Base-by-base conservation (phyloP, 2,329 filamentous ascomycete genomes). In the Stylonectria norvegica region DNA sequence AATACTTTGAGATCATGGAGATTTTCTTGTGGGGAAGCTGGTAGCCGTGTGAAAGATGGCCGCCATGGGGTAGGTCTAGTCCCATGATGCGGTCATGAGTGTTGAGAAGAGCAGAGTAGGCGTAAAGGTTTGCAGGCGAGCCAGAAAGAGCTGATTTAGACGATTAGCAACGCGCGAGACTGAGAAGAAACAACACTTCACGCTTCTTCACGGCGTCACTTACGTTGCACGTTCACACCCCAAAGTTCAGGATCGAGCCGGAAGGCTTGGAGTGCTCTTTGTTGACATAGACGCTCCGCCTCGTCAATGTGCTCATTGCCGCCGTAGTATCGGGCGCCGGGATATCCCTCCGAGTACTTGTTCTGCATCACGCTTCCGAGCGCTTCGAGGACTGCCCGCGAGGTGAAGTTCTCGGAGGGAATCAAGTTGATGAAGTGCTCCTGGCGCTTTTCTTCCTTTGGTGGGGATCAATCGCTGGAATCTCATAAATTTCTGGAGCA, bases 341-440 rank as follows among this genome's bases (percentile, higher is more conserved):
- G 91, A 60, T 97, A 97, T 34, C 91, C 91, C 67, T 97, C 91
- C 1, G 90, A 96, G 72, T 97, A 97, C 68, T 97, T 96, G 69
- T 95, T 94, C 66, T 93, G 88, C 89, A 94, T 94, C 38, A 89
- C 85, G 72, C 87, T 93, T 52, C 88, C 88, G 45, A 94, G 72
- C 20, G 88, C 87, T 71, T 94, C 88, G 40, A 94, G 79, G 15
- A 94, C 88, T 17, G 88, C 87, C 65, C 90, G 85, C 5, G 88
- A 93, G 19, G 88, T 94, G 62, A 94, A 93, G 72, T 94, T 94
- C 70, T 94, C 88, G 10, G 88, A 94, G 17, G 88, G 88, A 50
- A 94, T 94, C 45, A 94, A 75, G 68, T 96, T 95, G 71, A 97
- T 94, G 63, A 95, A 96, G 67, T 95, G 88, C 67, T 95, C 94